Evolutionary conservation across 2,329 filamentous ascomycete genomes (phyloP).

Genomic region (Penicillium crustosum): DNA sequence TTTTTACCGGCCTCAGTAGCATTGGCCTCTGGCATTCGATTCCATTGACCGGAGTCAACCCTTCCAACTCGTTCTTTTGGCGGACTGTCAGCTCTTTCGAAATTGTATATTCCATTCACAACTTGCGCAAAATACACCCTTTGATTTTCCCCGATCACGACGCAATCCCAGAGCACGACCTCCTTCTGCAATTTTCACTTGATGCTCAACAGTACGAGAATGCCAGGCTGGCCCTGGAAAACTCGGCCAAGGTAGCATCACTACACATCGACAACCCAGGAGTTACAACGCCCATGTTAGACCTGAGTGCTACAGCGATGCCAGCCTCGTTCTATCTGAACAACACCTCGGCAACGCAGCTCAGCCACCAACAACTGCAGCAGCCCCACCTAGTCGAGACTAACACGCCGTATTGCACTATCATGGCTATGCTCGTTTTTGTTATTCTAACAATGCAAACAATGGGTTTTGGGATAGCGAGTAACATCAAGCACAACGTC

Average conservation of each 20-base stretch:
- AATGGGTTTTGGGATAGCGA: background rate
- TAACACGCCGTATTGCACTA: background rate
- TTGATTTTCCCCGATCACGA: background rate
- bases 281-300: background rate
- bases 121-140: background rate
- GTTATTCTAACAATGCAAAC: background rate
- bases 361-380: background rate
- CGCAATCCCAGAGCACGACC: background rate
- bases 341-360: background rate
- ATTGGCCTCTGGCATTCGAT: constrained; percentile 4
- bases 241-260: background rate
- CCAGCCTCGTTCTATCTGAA: background rate
- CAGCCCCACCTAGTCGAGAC: too few species aligned
- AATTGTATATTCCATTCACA: background rate
- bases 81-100: constrained; percentile 3
- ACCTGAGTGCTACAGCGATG: background rate
- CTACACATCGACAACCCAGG: background rate
- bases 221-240: background rate
- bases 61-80: background rate
- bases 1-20: background rate
- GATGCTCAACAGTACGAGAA: background rate
- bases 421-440: background rate
- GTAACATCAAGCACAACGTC: background rate
- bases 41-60: background rate
- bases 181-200: background rate